Evolutionary conservation across 1,139 yeast genomes (phyloP), one percentile per base, ranked within the genome.

Genomic region (Dujonia santamariae): DNA sequence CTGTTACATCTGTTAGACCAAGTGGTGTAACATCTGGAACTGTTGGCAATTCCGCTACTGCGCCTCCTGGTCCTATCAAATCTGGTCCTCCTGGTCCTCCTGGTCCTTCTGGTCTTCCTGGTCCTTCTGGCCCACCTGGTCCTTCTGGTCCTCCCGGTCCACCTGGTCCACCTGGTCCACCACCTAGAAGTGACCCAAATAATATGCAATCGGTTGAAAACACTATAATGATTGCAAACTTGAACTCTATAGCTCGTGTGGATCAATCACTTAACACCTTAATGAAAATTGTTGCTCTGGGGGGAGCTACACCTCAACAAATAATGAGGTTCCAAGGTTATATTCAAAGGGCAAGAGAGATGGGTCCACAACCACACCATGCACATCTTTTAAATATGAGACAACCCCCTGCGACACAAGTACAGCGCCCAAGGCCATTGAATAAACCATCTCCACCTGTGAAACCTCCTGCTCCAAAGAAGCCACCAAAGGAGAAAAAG

Each of bases 271-370:
- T 90, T 34, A 82, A 79, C 45, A 61, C 72, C 2, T 61, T 90
- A 36, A 87, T 90, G 96, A 78, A 80, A 42, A 72, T 71, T 5
- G 96, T 90, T 2, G 96, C 97, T 0, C 74, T 80, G 41, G 95
- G 96, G 2, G 69, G 67, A 20, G 96, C 96, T 0, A 56, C 79
- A 0, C 72, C 76, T 1, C 79, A 72, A 7, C 92, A 87, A 53
- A 82, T 90, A 17, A 64, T 75, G 23, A 78, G 77, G 26, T 88
- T 88, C 53, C 95, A 87, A 54, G 80, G 75, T n/a, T 85, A 82
- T 47, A 86, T 88, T 36, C 73, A 70, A 39, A 67, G 80, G 34
- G 96, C 96, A 0, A 71, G 83, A 40, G 78, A 75, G 23, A 82
- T 85, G 86, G 90, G 92, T 1, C 78, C 72, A 0, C 73, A 68